phyloP scores from a whole-genome alignment of 805 yeast genomes.

The Kluyveromyces siamensis region DNA sequence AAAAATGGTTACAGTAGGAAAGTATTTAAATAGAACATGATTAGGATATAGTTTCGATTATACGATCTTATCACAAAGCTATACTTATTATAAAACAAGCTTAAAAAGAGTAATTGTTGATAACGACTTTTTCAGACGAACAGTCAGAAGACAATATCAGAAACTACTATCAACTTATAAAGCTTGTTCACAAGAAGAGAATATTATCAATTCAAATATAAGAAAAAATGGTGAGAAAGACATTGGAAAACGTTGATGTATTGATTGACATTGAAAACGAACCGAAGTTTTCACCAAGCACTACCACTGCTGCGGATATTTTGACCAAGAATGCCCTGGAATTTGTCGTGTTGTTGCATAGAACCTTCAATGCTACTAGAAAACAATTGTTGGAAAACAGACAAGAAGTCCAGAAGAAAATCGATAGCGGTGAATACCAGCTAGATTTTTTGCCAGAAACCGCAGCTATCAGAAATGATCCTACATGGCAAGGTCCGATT shows the following conservation, averaged over 20 bases:
- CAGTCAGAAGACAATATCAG: no score
- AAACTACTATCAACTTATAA: no score
- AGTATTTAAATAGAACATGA: neutral
- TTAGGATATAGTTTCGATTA: no score
- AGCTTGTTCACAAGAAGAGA: neutral
- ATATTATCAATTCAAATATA: neutral
- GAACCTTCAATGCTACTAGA: conserved; percentile 59
- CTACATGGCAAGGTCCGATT: conserved; percentile 68
- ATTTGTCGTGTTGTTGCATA: conserved; percentile 63
- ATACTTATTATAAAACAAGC: no score
- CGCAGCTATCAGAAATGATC: conserved; percentile 57
- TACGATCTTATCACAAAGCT: no score
- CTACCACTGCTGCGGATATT: conserved; percentile 32
- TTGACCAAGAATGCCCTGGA: conserved; percentile 42
- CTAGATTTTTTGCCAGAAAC: conserved; percentile 63
- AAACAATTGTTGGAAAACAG: conserved; percentile 52
- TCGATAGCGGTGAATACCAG: conserved; percentile 50
- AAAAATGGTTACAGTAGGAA: neutral
- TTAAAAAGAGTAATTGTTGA: no score
- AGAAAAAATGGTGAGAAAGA: conserved; percentile 17
- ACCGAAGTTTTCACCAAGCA: conserved; percentile 28
- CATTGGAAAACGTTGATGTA: conserved; percentile 29
- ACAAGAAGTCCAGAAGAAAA: conserved; percentile 45
- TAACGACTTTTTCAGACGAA: no score
- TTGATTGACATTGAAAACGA: conserved; percentile 26